Conservation (phyloP, 2,329 filamentous ascomycete genomes). For the Pseudogymnoascus sp. region DNA sequence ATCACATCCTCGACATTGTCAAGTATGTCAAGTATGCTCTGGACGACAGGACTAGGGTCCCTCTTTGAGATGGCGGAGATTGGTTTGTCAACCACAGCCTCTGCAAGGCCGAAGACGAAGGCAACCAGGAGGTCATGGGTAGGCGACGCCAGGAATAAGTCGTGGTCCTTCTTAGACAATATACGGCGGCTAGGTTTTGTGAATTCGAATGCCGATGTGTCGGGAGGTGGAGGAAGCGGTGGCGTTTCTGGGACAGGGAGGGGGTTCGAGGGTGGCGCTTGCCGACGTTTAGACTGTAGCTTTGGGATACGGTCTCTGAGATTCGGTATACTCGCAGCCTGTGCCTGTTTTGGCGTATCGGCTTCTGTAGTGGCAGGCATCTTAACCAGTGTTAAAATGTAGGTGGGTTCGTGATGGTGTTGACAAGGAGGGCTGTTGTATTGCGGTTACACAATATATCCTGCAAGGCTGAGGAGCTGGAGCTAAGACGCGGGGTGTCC, state of each 20-base stretch:
- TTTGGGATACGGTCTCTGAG: slow-evolving; percentile 55
- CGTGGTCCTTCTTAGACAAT: slow-evolving; percentile 70
- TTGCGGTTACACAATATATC: neutral
- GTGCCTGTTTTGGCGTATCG: slow-evolving; percentile 9
- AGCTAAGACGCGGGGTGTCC: slow-evolving; percentile 10
- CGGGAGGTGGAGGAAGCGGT: slow-evolving; percentile 58
- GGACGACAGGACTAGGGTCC: slow-evolving; percentile 47
- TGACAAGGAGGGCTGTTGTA: slow-evolving; percentile 10
- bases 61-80: slow-evolving; percentile 52
- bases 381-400: neutral
- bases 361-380: slow-evolving; percentile 23
- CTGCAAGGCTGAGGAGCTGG: slow-evolving; percentile 8
- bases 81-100: slow-evolving; percentile 65
- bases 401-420: slow-evolving; percentile 12
- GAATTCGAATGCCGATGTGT: slow-evolving; percentile 53
- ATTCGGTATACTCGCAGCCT: slow-evolving; percentile 33
- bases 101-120: slow-evolving; percentile 81
- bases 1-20: slow-evolving; percentile 61
- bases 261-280: slow-evolving; percentile 43
- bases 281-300: slow-evolving; percentile 55
- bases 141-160: slow-evolving; percentile 68
- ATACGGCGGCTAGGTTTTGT: slow-evolving; percentile 68
- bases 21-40: slow-evolving; percentile 60
- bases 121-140: slow-evolving; percentile 69
- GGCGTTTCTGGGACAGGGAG: slow-evolving; percentile 69